Evolutionary conservation across 2,329 filamentous ascomycete genomes (phyloP).

Genomic region (Diplodia sapinea): DNA sequence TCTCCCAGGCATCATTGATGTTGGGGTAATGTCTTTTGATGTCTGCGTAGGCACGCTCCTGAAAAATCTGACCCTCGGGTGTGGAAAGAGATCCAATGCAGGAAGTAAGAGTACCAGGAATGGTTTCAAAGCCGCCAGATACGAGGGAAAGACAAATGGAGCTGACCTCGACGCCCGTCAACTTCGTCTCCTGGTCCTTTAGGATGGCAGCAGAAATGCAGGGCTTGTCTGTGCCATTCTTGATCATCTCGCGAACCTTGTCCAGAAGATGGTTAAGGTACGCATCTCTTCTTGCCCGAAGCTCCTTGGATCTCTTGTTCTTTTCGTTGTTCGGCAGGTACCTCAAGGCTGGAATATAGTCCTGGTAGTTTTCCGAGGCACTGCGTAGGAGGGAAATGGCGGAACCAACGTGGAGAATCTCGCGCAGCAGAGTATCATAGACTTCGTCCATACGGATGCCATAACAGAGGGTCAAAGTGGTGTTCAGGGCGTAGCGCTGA

Average conservation of each 20-base stretch:
- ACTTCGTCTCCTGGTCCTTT: constrained; percentile 60
- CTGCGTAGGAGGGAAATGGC: constrained; percentile 58
- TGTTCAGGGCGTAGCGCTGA: constrained; percentile 61
- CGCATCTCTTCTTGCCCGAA: constrained; percentile 56
- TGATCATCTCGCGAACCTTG: constrained; percentile 59
- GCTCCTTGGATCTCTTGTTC: constrained; percentile 53
- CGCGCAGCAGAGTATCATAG: constrained; percentile 58
- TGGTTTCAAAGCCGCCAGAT: constrained; percentile 61
- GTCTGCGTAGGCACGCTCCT: constrained; percentile 60
- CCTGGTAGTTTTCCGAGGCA: constrained; percentile 60
- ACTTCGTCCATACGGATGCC: constrained; percentile 62
- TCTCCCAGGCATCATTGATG: constrained; percentile 55
- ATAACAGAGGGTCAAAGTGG: constrained; percentile 61
- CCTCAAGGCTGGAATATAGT: constrained; percentile 59
- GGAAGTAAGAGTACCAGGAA: constrained; percentile 60
- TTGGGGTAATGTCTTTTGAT: constrained; percentile 58
- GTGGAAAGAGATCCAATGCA: constrained; percentile 59
- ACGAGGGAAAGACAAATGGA: constrained; percentile 61
- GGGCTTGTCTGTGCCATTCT: constrained; percentile 58
- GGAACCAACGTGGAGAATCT: constrained; percentile 60
- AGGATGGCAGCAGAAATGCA: constrained; percentile 62
- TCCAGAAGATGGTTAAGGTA: constrained; percentile 58
- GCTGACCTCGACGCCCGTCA: constrained; percentile 59
- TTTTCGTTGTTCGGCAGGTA: constrained; percentile 61
- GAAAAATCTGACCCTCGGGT: constrained; percentile 56